phyloP scores from a whole-genome alignment of 306 rosid species.

The Luffa aegyptiaca region DNA sequence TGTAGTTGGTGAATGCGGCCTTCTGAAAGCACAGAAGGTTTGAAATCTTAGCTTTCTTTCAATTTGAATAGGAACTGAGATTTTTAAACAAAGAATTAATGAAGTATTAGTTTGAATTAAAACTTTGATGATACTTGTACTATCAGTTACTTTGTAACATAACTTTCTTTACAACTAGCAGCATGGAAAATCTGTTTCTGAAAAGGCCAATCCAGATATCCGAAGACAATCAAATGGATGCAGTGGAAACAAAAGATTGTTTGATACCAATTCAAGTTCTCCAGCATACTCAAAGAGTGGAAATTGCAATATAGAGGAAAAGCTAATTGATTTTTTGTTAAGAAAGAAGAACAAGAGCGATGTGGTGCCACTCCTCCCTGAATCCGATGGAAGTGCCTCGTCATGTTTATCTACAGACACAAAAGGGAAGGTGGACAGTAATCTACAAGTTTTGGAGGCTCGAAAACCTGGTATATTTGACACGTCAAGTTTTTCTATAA shows the following conservation, averaged over 20 bases:
- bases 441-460: conserved; percentile 10
- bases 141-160: conserved; percentile 9
- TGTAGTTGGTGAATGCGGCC: conserved; percentile 15
- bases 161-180: conserved; percentile 24
- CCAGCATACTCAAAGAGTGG: conserved; percentile 14
- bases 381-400: conserved; percentile 20
- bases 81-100: neutral
- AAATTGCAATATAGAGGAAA: conserved; percentile 31
- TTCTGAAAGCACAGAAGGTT: conserved; percentile 31
- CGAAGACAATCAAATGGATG: conserved; percentile 18
- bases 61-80: neutral
- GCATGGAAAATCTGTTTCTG: conserved; percentile 30
- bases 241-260: conserved; percentile 22
- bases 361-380: conserved; percentile 26
- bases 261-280: conserved; percentile 12
- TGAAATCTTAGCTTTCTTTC: conserved; percentile 11
- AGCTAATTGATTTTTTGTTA: conserved; percentile 24
- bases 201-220: conserved; percentile 20
- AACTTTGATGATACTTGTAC: neutral
- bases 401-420: conserved; percentile 16
- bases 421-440: neutral
- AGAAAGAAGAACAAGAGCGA: conserved; percentile 20
- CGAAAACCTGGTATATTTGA: conserved; percentile 12
- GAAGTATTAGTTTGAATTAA: neutral
- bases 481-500: conserved; percentile 7